Conservation (phyloP, 2,329 filamentous ascomycete genomes). For the Cadophora sp. region DNA sequence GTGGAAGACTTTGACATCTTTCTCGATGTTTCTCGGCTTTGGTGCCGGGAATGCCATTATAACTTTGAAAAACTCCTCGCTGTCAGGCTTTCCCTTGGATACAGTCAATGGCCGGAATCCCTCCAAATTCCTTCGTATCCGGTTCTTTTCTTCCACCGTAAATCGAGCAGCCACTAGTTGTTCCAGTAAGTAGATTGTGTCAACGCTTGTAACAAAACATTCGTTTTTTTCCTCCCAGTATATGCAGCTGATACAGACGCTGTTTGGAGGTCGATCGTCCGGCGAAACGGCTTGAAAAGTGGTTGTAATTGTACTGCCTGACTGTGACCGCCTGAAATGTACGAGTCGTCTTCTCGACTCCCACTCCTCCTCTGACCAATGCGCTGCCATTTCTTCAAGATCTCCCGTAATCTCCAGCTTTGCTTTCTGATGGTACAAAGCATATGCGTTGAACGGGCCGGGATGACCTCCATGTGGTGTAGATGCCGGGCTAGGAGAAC, state of each 20-base stretch:
- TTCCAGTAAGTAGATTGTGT: slow-evolving; percentile 95
- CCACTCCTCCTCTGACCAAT: slow-evolving; percentile 85
- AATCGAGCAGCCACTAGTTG: slow-evolving; percentile 86
- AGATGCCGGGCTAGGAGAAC: slow-evolving; percentile 52
- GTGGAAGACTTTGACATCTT: slow-evolving; percentile 98
- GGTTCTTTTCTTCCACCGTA: slow-evolving; percentile 97
- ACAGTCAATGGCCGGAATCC: slow-evolving; percentile 92
- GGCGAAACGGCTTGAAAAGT: slow-evolving; percentile 80
- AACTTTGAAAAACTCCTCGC: slow-evolving; percentile 97
- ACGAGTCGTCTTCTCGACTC: slow-evolving; percentile 83
- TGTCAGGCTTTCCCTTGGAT: slow-evolving; percentile 89
- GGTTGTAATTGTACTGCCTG: slow-evolving; percentile 80
- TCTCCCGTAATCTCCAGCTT: slow-evolving; percentile 85
- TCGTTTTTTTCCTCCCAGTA: slow-evolving; percentile 93
- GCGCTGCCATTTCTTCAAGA: slow-evolving; percentile 80
- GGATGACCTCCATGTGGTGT: slow-evolving; percentile 49
- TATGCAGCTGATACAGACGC: slow-evolving; percentile 96
- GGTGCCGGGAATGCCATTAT: slow-evolving; percentile 98
- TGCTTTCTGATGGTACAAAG: slow-evolving; percentile 82
- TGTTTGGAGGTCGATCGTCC: slow-evolving; percentile 81
- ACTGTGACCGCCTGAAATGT: slow-evolving; percentile 83
- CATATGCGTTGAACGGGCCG: slow-evolving; percentile 53
- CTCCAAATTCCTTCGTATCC: slow-evolving; percentile 93
- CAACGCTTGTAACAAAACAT: slow-evolving; percentile 94
- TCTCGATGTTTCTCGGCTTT: slow-evolving; percentile 97